A percentile compares a stretch with the other conserved stretches of the same genome.
These are phyloP conservation scores for Conticribra guillardii DNA, from an alignment of 108 stramenopile genomes.

Conservation along the genomic window DNA sequence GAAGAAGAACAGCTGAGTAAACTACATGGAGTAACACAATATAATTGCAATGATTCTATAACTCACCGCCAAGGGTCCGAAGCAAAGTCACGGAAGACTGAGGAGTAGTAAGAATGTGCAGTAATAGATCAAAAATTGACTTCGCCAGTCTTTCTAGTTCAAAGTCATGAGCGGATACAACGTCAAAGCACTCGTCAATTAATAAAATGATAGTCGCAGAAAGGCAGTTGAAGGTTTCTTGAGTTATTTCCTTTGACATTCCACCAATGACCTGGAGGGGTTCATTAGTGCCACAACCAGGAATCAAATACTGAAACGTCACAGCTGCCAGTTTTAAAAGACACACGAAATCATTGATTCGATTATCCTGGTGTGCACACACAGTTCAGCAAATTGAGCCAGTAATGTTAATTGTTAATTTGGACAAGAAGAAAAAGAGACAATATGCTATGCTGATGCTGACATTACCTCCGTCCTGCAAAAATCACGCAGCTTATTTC, in stretches of 20 bases:
- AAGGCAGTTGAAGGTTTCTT: slow-evolving; percentile 89
- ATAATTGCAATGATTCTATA: not conserved
- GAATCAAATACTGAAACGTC: slow-evolving; percentile 77
- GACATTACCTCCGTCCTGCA: slow-evolving; percentile 56
- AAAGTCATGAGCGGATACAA: slow-evolving; percentile 40
- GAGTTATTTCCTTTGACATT: slow-evolving; percentile 56
- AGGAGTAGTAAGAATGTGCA: slow-evolving; percentile 80
- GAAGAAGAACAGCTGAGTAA: no score
- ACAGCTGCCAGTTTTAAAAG: slow-evolving; percentile 67
- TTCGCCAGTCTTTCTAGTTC: slow-evolving; percentile 63
- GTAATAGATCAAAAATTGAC: slow-evolving; percentile 73
- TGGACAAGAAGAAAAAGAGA: no score
- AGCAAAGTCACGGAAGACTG: slow-evolving; percentile 85
- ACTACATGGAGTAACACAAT: no score
- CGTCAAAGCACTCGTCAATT: slow-evolving; percentile 74
- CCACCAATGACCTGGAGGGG: slow-evolving; percentile 31
- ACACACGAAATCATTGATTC: slow-evolving; percentile 68
- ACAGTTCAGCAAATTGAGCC: no score
- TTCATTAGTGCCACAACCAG: slow-evolving; percentile 20
- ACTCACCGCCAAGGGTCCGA: slow-evolving; percentile 75
- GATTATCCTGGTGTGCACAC: slow-evolving; percentile 36
- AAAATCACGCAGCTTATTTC: slow-evolving; percentile 59
- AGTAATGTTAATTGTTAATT: no score
- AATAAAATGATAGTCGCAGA: slow-evolving; percentile 77
- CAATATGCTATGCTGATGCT: no score